Evolutionary conservation across 495 filamentous ascomycete genomes (phyloP), one percentile per base, ranked within the genome.

Genomic region (Cladorrhinum samala): DNA sequence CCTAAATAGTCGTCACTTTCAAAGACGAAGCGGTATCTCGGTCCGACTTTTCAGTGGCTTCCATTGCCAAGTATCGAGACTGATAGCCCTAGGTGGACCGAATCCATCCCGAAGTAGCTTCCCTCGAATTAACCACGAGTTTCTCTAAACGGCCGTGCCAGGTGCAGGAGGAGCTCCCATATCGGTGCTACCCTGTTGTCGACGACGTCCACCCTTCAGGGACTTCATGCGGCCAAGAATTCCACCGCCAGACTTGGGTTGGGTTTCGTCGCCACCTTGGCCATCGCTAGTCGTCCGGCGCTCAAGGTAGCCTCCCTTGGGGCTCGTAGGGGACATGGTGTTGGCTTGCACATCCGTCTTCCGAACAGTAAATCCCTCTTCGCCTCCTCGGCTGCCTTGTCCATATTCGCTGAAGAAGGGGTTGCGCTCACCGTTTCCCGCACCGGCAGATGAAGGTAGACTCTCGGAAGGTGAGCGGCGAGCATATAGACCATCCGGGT

Each of bases 221-320:
- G 86, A 90, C 81, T 88, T 93, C 68, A 96, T 90, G 37, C 91
- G 80, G 56, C 81, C 91, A 53, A 96, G 67, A 57, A 96, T 87
- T 2, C 90, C 78, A 53, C 39, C 52, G 46, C 30, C 52, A 14
- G 37, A 17, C 61, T 76, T 81, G 36, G 63, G 60, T 54, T 74
- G 73, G 18, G 58, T 62, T 8, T 68, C 72, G 14, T 54, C 53
- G 25, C 54, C 59, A 57, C 64, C 68, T 11, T 67, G 66, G 16
- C 78, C 82, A 38, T 91, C 88, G n/a, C 80, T 78, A 38, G 86
- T 91, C 8, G 79, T 61, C 58, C 84, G 78, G 54, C 88, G 81
- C 70, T 91, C 86, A 42, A 91, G 68, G 5, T 69, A 63, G 11
- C 69, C 68, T 20, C 69, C 72, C 55, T 75, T 81, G 30, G 87